Percentiles rank a stretch among this genome's conserved stretches.
These are phyloP conservation scores for Xylaria sp. DNA, from an alignment of 2,329 filamentous ascomycete species.

Conservation along the genomic window DNA sequence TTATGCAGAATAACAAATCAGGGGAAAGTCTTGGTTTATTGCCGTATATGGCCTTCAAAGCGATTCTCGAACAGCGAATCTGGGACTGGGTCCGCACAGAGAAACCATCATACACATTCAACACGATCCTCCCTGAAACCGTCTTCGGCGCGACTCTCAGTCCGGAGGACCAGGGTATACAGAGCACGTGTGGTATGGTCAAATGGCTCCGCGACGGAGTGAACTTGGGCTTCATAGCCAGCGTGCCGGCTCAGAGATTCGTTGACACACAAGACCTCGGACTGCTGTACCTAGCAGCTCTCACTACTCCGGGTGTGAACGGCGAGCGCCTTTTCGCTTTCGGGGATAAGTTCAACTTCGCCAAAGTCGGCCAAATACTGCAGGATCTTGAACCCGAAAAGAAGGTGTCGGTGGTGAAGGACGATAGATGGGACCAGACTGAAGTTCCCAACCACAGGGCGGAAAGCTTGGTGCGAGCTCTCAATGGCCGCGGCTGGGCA, in stretches of 20 bases:
- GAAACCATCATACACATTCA: slow-evolving; percentile 41
- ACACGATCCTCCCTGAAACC: slow-evolving; percentile 41
- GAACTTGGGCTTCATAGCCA: slow-evolving; percentile 30
- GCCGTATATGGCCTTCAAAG: slow-evolving; percentile 44
- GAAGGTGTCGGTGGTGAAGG: slow-evolving; percentile 32
- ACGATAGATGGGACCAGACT: slow-evolving; percentile 40
- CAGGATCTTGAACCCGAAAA: slow-evolving; percentile 37
- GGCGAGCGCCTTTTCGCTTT: slow-evolving; percentile 43
- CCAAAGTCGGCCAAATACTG: slow-evolving; percentile 39
- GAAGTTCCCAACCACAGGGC: slow-evolving; percentile 41
- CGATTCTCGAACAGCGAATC: slow-evolving; percentile 39
- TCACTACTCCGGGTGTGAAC: slow-evolving; percentile 38
- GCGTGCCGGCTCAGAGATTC: slow-evolving; percentile 40
- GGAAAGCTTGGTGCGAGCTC: slow-evolving; percentile 34
- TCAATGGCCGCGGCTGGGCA: slow-evolving; percentile 41
- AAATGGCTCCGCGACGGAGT: slow-evolving; percentile 39
- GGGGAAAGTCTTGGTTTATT: slow-evolving; percentile 32
- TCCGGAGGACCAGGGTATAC: slow-evolving; percentile 38
- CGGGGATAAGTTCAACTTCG: slow-evolving; percentile 41
- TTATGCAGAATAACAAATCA: slow-evolving; percentile 26
- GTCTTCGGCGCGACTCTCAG: slow-evolving; percentile 41
- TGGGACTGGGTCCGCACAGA: slow-evolving; percentile 43
- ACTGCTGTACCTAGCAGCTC: slow-evolving; percentile 41
- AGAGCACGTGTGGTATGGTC: slow-evolving; percentile 44
- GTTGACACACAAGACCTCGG: slow-evolving; percentile 41